Percentiles rank a stretch among this genome's conserved stretches.
Evolutionary conservation across 352 stramenopile genomes (phyloP).

Genomic region (Globisporangium heterothallicum): DNA sequence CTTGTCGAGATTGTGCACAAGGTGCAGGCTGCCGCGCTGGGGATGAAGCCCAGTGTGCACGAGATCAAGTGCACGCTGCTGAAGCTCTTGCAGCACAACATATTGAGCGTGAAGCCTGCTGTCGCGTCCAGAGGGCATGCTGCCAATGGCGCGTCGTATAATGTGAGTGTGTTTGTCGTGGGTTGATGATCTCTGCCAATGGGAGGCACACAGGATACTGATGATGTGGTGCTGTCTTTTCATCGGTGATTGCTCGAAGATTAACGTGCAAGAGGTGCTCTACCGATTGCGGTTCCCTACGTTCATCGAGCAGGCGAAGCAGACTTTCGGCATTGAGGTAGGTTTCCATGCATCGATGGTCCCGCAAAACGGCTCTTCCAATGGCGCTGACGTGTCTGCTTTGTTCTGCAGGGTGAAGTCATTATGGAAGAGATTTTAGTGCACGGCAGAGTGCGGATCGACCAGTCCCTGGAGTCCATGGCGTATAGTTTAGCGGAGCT

Average conservation of each 20-base stretch:
- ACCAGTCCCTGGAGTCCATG: slow-evolving; percentile 84
- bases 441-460: slow-evolving; percentile 75
- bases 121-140: slow-evolving; percentile 15
- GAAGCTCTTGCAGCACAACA: slow-evolving; percentile 86
- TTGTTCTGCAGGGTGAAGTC: slow-evolving; percentile 46
- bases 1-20: slow-evolving; percentile 62
- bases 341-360: not conserved
- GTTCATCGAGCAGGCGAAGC: slow-evolving; percentile 77
- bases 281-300: slow-evolving; percentile 80
- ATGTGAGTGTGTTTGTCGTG: slow-evolving; percentile 22
- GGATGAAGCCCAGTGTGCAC: slow-evolving; percentile 40
- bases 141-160: slow-evolving; percentile 32
- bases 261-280: slow-evolving; percentile 78
- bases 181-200: too few species aligned
- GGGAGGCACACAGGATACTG: too few species aligned
- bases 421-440: slow-evolving; percentile 88
- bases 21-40: slow-evolving; percentile 32
- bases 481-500: slow-evolving; percentile 71
- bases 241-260: slow-evolving; percentile 23
- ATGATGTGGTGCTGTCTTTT: not conserved
- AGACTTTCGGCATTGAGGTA: slow-evolving; percentile 64
- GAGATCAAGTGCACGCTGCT: slow-evolving; percentile 81
- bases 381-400: slow-evolving; percentile 1
- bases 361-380: too few species aligned
- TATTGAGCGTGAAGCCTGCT: slow-evolving; percentile 59